phyloP scores from a whole-genome alignment of 805 yeast genomes.

The Schwanniomyces occidentalis region DNA sequence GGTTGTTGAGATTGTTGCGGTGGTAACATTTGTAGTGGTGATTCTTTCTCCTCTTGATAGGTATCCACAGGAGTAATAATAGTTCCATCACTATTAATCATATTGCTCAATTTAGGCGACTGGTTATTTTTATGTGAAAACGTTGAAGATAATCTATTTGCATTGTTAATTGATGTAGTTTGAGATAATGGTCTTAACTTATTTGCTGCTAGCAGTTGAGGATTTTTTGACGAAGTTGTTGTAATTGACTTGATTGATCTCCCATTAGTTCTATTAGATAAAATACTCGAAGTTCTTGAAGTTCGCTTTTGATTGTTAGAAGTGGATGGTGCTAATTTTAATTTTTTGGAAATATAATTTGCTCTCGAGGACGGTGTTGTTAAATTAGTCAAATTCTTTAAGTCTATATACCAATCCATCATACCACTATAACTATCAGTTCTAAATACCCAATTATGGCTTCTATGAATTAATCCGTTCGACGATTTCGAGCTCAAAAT shows the following conservation, averaged over 20 bases:
- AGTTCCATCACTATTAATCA: slow-evolving; percentile 48
- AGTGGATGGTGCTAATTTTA: slow-evolving; percentile 4
- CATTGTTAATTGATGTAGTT: slow-evolving; percentile 20
- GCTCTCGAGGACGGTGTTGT: slow-evolving; percentile 62
- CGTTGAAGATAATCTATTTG: slow-evolving; percentile 32
- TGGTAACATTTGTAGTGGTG: slow-evolving; percentile 3
- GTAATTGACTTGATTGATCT: slow-evolving; percentile 15
- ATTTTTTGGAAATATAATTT: slow-evolving; percentile 31
- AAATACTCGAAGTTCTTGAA: slow-evolving; percentile 20
- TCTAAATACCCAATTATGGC: slow-evolving; percentile 94
- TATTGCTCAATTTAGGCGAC: slow-evolving; percentile 39
- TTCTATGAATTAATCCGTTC: slow-evolving; percentile 71
- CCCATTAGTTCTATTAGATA: slow-evolving; percentile 13
- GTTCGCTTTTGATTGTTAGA: slow-evolving; percentile 7
- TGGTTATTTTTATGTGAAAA: slow-evolving; percentile 34
- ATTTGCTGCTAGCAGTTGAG: slow-evolving; percentile 3
- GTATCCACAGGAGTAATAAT: slow-evolving; percentile 42
- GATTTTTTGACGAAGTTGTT: slow-evolving; percentile 6
- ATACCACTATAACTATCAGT: slow-evolving; percentile 79
- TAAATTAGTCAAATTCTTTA: slow-evolving; percentile 64
- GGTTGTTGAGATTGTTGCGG: slow-evolving; percentile 8
- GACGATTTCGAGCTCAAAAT: slow-evolving; percentile 71
- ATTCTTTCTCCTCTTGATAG: slow-evolving; percentile 10
- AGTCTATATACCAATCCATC: slow-evolving; percentile 83
- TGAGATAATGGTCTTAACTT: slow-evolving; percentile 23